Base-by-base conservation (phyloP, 257 asterid species). In the Linaria vulgaris region DNA sequence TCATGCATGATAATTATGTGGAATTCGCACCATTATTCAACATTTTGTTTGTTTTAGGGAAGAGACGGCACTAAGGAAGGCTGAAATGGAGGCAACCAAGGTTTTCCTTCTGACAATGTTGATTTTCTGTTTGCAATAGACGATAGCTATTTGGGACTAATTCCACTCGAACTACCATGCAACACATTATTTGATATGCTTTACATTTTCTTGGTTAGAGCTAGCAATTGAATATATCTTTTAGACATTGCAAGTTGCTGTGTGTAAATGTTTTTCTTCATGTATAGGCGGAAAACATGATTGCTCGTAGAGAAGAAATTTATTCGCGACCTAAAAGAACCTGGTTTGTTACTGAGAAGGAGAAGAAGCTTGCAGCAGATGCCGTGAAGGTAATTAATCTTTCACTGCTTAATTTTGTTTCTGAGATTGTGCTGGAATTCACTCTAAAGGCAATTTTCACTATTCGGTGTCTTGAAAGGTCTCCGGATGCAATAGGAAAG, bases 41-140 rank as follows among this genome's bases (percentile, higher is more conserved):
- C 54, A 23, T 52, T n/a, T 67, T 69, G 55, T 31, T 67, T 72
- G 61, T 56, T 73, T 64, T 75, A 94, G 97, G 94, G 95, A 87
- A 78, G 98, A 91, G 76, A 91, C 84, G 95, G 83, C 79, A 1
- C 75, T 91, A 64, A 72, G 99, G 74, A 92, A 92, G 81, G 97
- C 99, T 69, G 99, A 94, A 76, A 90, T 94, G 97, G 99, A 94
- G 67, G 94, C 83, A 24, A 62, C 85, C 31, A 92, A 89, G 95
- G 97, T 88, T 61, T 49, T 30, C 16, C 23, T 38, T 2, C 37
- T 48, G 59, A 21, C 13, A 54, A 23, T 54, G 8, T 54, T 34
- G 34, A 34, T 34, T 34, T 34, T 34, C 41, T 34, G 5, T 27
- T 34, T 34, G 41, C 41, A 34, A 11, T 34, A n/a, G n/a, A n/a